A percentile compares a stretch with the other conserved stretches of the same genome.
phyloP scores from a whole-genome alignment of 352 stramenopile genomes.

The Pythium utonaiense region DNA sequence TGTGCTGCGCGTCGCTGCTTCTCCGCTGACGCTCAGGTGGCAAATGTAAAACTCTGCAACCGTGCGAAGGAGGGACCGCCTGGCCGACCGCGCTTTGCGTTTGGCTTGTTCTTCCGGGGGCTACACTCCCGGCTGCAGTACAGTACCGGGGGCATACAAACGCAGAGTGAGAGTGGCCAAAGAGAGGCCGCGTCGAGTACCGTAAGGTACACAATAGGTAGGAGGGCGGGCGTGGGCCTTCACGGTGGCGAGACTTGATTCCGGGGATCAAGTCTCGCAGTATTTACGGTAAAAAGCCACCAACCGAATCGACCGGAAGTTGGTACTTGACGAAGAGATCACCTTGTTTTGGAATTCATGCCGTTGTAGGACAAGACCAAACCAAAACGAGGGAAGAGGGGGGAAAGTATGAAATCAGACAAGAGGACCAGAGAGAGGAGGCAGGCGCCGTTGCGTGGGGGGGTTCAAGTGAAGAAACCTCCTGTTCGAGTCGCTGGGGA shows the following conservation, averaged over 20 bases:
- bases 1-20: constrained; percentile 15
- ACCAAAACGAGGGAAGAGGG: constrained; percentile 4
- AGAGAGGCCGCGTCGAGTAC: not conserved
- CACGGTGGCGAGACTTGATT: not conserved
- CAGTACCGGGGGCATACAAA: constrained; percentile 14
- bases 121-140: not conserved
- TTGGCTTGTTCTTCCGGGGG: constrained; percentile 9
- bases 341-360: constrained; percentile 18
- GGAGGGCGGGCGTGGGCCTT: not conserved
- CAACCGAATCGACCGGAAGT: not conserved
- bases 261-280: constrained; percentile 10
- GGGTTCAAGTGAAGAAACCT: constrained; percentile 3
- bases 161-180: constrained; percentile 9
- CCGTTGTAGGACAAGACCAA: not conserved
- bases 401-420: constrained; percentile 4
- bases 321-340: constrained; percentile 2
- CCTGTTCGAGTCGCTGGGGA: not conserved
- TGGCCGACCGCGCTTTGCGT: constrained; percentile 2
- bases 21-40: constrained; percentile 22
- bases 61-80: constrained; percentile 6
- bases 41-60: constrained; percentile 29
- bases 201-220: constrained; percentile 22
- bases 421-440: constrained; percentile 1
- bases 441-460: not conserved
- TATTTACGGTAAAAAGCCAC: constrained; percentile 22